Conservation (phyloP, 345 rosid species). For the Gossypium rotundifolium region DNA sequence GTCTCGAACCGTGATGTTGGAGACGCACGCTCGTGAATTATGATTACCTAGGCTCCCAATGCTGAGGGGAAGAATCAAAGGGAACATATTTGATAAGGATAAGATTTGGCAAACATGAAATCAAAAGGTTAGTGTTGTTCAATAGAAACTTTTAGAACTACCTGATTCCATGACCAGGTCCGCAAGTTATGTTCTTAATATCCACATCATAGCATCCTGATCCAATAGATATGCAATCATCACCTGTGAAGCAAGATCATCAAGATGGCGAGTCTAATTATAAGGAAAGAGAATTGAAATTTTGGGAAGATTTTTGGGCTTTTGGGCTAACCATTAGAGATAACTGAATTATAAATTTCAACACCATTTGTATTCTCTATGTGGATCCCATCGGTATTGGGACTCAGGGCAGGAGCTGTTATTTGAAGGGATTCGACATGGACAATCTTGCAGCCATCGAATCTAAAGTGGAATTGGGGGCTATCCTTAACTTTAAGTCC, state of each 20-base stretch:
- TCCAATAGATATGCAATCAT: slow-evolving; percentile 93
- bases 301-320: background rate
- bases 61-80: slow-evolving; percentile 27
- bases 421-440: slow-evolving; percentile 50
- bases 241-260: slow-evolving; percentile 45
- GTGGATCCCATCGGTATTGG: slow-evolving; percentile 97
- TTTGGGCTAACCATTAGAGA: slow-evolving; percentile 57
- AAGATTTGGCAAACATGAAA: background rate
- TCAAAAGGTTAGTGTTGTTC: background rate
- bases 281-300: background rate
- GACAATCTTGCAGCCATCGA: slow-evolving; percentile 51
- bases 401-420: slow-evolving; percentile 73
- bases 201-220: slow-evolving; percentile 81
- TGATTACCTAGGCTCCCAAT: slow-evolving; percentile 91
- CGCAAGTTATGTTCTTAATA: slow-evolving; percentile 82
- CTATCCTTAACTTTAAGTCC: slow-evolving; percentile 63
- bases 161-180: slow-evolving; percentile 99
- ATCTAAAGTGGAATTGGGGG: slow-evolving; percentile 80
- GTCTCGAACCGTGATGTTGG: slow-evolving; percentile 82
- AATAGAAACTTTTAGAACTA: slow-evolving; percentile 9
- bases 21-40: slow-evolving; percentile 83
- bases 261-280: background rate
- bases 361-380: slow-evolving; percentile 59
- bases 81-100: background rate
- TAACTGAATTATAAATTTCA: slow-evolving; percentile 63